phyloP scores from a whole-genome alignment of 2,329 filamentous ascomycete species.

The Colletotrichum sp. region DNA sequence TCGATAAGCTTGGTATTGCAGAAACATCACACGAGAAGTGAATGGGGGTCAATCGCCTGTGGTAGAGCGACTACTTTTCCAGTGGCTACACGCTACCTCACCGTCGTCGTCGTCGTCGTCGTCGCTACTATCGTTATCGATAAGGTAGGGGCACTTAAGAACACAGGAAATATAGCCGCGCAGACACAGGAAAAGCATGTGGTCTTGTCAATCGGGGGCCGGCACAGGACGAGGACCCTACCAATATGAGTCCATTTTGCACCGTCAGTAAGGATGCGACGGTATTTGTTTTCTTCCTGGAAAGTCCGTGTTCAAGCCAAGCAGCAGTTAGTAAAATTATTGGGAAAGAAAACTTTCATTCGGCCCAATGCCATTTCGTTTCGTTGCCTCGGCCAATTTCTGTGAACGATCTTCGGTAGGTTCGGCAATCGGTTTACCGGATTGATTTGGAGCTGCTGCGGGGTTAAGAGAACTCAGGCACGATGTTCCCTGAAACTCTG shows the following conservation, averaged over 20 bases:
- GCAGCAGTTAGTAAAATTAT: not conserved
- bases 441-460: not conserved
- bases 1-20: not conserved
- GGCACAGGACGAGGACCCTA: not conserved
- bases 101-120: too few relatives aligned
- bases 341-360: not conserved
- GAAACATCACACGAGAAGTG: not conserved
- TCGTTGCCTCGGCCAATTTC: not conserved
- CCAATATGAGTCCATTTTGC: accelerated
- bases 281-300: accelerated
- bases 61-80: too few relatives aligned
- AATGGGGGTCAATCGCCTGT: not conserved
- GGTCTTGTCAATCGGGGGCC: not conserved
- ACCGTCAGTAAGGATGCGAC: not conserved
- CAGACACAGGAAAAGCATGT: too few relatives aligned
- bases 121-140: too few relatives aligned
- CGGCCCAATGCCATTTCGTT: not conserved
- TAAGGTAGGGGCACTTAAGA: too few relatives aligned
- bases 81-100: too few relatives aligned
- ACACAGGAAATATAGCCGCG: too few relatives aligned
- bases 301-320: not conserved
- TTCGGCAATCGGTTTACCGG: not conserved
- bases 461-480: not conserved
- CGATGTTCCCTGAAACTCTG: not conserved
- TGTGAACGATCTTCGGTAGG: not conserved